Percentiles rank a stretch among this genome's conserved stretches.
Evolutionary conservation across 2,329 filamentous ascomycete species (phyloP).

Genomic region (Pseudogymnoascus verrucosus): DNA sequence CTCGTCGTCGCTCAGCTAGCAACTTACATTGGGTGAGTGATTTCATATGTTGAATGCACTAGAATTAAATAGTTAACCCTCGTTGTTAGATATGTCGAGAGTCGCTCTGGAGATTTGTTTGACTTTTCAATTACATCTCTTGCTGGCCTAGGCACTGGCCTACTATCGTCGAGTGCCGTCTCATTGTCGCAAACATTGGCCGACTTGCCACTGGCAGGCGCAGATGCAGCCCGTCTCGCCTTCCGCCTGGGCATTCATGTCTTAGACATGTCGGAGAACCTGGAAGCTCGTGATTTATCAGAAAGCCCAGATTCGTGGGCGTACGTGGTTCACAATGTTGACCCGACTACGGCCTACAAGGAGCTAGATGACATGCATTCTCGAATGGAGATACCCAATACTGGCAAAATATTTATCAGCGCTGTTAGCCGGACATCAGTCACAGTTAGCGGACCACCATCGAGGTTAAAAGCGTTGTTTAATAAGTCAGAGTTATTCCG

Average conservation of each 20-base stretch:
- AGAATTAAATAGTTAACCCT: background rate
- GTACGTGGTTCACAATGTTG: background rate
- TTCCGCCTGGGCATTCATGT: background rate
- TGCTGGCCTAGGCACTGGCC: conserved; percentile 3
- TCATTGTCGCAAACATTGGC: conserved; percentile 1
- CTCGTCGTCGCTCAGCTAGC: background rate
- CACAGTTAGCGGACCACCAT: background rate
- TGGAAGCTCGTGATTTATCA: background rate
- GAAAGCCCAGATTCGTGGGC: background rate
- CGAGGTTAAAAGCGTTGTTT: background rate
- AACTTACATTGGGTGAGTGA: background rate
- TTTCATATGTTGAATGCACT: background rate
- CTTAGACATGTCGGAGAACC: background rate
- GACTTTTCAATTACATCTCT: background rate
- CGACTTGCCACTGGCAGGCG: background rate
- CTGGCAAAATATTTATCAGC: background rate
- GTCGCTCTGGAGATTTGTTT: conserved; percentile 8
- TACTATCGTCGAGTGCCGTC: background rate
- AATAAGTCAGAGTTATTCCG: background rate
- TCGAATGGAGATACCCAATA: background rate
- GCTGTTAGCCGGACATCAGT: background rate
- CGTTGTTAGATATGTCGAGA: background rate
- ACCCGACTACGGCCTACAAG: background rate
- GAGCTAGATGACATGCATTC: background rate
- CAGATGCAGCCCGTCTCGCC: background rate